Evolutionary conservation across 805 yeast species (phyloP).

Genomic region (Starmerella apicola): DNA sequence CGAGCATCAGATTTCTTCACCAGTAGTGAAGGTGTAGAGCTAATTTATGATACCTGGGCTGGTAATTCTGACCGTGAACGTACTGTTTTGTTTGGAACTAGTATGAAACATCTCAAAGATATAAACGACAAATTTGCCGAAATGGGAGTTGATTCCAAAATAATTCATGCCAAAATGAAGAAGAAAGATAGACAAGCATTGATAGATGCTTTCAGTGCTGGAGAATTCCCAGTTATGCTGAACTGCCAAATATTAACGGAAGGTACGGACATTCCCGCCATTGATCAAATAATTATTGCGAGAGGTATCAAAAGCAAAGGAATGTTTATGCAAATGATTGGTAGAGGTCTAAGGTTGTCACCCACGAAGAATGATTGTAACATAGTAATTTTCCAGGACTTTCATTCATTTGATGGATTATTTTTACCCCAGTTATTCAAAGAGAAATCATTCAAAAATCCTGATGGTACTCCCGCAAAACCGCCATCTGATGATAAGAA

Average conservation of each 20-base stretch:
- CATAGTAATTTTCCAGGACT: constrained; percentile 33
- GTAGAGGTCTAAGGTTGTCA: constrained; percentile 67
- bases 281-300: constrained; percentile 66
- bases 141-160: constrained; percentile 56
- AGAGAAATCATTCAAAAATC: too few relatives aligned
- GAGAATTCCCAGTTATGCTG: constrained; percentile 57
- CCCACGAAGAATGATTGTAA: constrained; percentile 54
- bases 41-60: constrained; percentile 43
- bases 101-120: constrained; percentile 49
- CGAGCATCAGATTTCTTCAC: constrained; percentile 7
- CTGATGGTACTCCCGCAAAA: too few relatives aligned
- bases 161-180: constrained; percentile 56
- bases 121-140: constrained; percentile 41
- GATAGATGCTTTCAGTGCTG: constrained; percentile 46
- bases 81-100: constrained; percentile 67
- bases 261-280: constrained; percentile 87
- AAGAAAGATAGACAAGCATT: constrained; percentile 38
- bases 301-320: constrained; percentile 71
- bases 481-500: too few relatives aligned
- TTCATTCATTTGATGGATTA: constrained; percentile 4
- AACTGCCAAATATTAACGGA: constrained; percentile 88
- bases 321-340: constrained; percentile 74
- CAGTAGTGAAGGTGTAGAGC: constrained; percentile 24
- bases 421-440: constrained; percentile 11
- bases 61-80: constrained; percentile 40